These are phyloP conservation scores for Salvia hispanica DNA, from an alignment of 257 asterid species.

Conservation along the genomic window DNA sequence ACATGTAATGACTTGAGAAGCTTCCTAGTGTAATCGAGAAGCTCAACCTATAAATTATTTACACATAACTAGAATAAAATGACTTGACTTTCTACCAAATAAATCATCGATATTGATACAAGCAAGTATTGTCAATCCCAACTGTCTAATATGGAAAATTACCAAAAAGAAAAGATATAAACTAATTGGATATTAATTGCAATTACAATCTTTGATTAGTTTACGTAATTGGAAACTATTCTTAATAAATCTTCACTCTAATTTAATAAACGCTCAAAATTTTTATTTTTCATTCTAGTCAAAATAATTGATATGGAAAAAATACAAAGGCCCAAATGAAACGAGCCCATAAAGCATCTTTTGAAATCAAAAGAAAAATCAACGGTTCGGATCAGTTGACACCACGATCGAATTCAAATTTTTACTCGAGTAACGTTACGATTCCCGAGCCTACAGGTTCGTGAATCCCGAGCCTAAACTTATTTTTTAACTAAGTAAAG, in stretches of 20 bases:
- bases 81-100: no score
- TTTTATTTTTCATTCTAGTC: not conserved
- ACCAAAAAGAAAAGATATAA: constrained; percentile 13
- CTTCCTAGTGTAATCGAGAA: no score
- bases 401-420: constrained; percentile 79
- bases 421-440: constrained; percentile 50
- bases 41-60: no score
- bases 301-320: not conserved
- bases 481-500: not conserved
- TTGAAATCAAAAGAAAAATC: constrained; percentile 22
- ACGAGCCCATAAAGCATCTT: constrained; percentile 29
- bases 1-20: no score
- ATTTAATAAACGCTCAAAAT: not conserved
- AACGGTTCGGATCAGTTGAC: constrained; percentile 49
- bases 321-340: constrained; percentile 29
- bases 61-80: no score
- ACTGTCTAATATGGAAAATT: constrained; percentile 3
- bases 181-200: constrained; percentile 8
- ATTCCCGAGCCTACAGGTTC: constrained; percentile 55
- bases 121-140: not conserved
- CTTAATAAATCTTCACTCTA: constrained; percentile 9
- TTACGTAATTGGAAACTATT: constrained; percentile 24
- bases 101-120: no score
- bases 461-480: constrained; percentile 49
- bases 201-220: constrained; percentile 29